phyloP scores from a whole-genome alignment of 441 rosid genomes.

The Hura crepitans region DNA sequence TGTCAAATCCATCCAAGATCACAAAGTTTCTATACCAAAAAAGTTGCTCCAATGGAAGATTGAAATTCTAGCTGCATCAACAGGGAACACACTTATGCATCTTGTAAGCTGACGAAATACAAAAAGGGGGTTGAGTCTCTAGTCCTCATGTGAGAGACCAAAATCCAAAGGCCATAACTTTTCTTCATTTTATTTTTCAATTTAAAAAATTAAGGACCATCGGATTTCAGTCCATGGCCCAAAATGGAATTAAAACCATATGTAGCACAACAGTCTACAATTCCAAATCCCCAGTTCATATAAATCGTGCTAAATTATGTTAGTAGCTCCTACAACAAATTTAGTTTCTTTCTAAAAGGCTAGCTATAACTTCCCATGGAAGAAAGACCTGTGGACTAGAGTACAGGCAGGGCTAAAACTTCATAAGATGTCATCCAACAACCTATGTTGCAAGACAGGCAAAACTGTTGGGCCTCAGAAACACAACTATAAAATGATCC shows the following conservation, averaged over 20 bases:
- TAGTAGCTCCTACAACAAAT: background rate
- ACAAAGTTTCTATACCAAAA: background rate
- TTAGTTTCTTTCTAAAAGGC: background rate
- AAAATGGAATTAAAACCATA: background rate
- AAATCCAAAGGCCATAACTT: too few relatives aligned
- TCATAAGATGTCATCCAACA: background rate
- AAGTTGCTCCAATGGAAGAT: background rate
- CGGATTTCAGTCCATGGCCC: too few relatives aligned
- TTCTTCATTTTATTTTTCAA: too few relatives aligned
- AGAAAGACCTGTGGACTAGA: background rate
- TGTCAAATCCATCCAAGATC: constrained; percentile 5
- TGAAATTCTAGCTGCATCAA: background rate
- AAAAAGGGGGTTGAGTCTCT: too few relatives aligned
- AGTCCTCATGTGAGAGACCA: too few relatives aligned
- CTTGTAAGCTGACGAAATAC: background rate
- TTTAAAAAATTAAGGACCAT: too few relatives aligned
- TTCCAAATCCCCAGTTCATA: background rate
- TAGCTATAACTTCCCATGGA: background rate
- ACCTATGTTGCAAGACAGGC: background rate
- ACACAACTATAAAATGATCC: background rate
- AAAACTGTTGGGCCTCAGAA: background rate
- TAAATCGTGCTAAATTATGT: background rate
- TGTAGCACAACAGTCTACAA: background rate
- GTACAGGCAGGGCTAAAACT: background rate
- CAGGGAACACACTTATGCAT: background rate